Percentiles rank a stretch among this genome's conserved stretches.
These are phyloP conservation scores for Paralagenidium karlingii DNA, from an alignment of 352 stramenopile genomes.

Conservation along the genomic window DNA sequence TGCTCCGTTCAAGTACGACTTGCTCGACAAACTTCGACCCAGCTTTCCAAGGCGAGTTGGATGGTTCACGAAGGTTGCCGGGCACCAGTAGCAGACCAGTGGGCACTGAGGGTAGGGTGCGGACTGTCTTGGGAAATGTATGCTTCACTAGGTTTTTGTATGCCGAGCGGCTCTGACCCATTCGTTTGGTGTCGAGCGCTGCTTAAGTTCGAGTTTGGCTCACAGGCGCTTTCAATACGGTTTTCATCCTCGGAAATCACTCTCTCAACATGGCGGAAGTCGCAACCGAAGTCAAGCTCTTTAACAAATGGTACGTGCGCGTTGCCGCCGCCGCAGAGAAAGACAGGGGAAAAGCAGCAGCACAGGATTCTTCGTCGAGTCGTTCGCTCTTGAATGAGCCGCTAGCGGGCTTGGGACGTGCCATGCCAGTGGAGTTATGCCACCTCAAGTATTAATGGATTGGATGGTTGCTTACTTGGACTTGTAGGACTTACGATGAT, in stretches of 20 bases:
- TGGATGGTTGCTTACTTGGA: slow-evolving; percentile 5
- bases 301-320: slow-evolving; percentile 90
- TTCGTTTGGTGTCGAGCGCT: slow-evolving; percentile 47
- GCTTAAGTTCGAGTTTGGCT: slow-evolving; percentile 4
- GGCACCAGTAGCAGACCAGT: too few relatives aligned
- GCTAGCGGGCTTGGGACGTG: neutral
- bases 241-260: slow-evolving; percentile 83
- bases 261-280: slow-evolving; percentile 87
- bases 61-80: too few relatives aligned
- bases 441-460: too few relatives aligned
- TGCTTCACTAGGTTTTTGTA: slow-evolving; percentile 44
- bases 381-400: neutral
- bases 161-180: slow-evolving; percentile 58
- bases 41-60: too few relatives aligned
- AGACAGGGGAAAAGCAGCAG: too few relatives aligned
- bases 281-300: slow-evolving; percentile 90
- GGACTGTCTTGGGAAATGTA: too few relatives aligned
- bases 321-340: too few relatives aligned
- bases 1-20: too few relatives aligned
- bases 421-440: neutral
- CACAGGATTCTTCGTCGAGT: too few relatives aligned
- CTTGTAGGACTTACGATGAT: slow-evolving; percentile 93
- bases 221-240: slow-evolving; percentile 7
- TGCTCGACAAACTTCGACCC: too few relatives aligned
- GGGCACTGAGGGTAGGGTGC: too few relatives aligned